Evolutionary conservation across 1,139 yeast species (phyloP).

Genomic region (Arxiozyma slooffiae): DNA sequence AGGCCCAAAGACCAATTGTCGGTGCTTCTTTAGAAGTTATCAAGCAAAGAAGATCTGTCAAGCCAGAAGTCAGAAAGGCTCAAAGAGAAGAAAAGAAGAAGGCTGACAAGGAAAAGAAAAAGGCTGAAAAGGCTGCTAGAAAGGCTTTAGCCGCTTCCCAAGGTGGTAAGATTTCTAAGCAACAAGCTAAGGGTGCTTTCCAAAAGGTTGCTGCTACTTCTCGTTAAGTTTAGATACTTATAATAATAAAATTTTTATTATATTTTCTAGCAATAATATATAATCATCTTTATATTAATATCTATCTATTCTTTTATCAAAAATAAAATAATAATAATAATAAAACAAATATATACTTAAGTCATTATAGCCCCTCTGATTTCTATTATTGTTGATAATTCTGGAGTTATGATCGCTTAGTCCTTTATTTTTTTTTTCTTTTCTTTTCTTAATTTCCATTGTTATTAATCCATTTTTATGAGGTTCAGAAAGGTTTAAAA

Average conservation of each 20-base stretch:
- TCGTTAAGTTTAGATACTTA: conserved; percentile 48
- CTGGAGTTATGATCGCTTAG: not conserved
- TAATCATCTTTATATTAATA: conserved; percentile 11
- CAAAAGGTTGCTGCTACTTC: conserved; percentile 94
- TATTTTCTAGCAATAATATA: conserved; percentile 9
- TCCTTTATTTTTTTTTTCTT: too few species aligned
- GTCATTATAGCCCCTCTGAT: not conserved
- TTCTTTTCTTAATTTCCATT: too few species aligned
- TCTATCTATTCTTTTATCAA: conserved; percentile 5
- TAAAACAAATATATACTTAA: not conserved
- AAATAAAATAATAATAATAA: too few species aligned
- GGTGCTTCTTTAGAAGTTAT: conserved; percentile 98
- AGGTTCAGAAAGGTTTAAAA: not conserved
- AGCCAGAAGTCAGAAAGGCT: conserved; percentile 97
- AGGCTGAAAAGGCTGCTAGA: conserved; percentile 87
- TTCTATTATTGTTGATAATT: not conserved
- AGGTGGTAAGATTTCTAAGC: conserved; percentile 63
- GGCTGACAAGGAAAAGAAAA: conserved; percentile 92
- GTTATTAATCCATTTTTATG: not conserved
- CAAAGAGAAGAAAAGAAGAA: conserved; percentile 86
- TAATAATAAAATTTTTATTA: conserved; percentile 5
- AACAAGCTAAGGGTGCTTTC: conserved; percentile 89
- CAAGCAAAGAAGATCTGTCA: conserved; percentile 92
- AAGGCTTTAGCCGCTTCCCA: conserved; percentile 86
- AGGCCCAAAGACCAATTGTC: conserved; percentile 97